A percentile compares a stretch with the other conserved stretches of the same genome.
Conservation (phyloP, 225 moss, liverwort and hornwort species). For the Physcomitrium patens region DNA sequence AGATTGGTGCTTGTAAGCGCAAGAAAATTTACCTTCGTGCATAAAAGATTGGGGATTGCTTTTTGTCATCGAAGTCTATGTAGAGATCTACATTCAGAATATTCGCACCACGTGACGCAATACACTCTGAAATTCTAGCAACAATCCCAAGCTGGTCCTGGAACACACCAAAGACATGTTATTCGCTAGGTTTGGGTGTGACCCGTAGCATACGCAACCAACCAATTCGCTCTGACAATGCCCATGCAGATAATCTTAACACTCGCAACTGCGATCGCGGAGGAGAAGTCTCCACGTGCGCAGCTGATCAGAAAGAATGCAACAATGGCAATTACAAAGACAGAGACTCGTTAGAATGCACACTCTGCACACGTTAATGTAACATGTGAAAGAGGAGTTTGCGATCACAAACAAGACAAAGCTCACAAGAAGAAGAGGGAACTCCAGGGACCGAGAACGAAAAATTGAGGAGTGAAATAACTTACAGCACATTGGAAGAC, state of each 20-base stretch:
- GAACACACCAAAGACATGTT: constrained; percentile 8
- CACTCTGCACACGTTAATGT: no score
- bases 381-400: not conserved
- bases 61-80: constrained; percentile 79
- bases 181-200: not conserved
- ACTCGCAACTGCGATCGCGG: not conserved
- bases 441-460: not conserved
- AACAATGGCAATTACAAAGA: not conserved
- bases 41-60: constrained; percentile 77
- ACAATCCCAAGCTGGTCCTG: constrained; percentile 98
- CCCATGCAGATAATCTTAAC: not conserved
- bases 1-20: not conserved
- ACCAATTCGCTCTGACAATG: not conserved
- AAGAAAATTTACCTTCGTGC: constrained; percentile 74
- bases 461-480: not conserved
- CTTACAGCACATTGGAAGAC: constrained; percentile 84
- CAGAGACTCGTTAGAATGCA: not conserved
- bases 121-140: constrained; percentile 85
- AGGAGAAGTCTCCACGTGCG: constrained; percentile 16
- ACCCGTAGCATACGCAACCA: constrained; percentile 1
- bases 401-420: not conserved
- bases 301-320: not conserved
- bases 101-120: constrained; percentile 85
- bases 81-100: constrained; percentile 92
- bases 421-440: not conserved